Percentiles rank a stretch among this genome's conserved stretches.
phyloP scores from a whole-genome alignment of 2,329 filamentous ascomycete species.

The Gremmenia infestans region DNA sequence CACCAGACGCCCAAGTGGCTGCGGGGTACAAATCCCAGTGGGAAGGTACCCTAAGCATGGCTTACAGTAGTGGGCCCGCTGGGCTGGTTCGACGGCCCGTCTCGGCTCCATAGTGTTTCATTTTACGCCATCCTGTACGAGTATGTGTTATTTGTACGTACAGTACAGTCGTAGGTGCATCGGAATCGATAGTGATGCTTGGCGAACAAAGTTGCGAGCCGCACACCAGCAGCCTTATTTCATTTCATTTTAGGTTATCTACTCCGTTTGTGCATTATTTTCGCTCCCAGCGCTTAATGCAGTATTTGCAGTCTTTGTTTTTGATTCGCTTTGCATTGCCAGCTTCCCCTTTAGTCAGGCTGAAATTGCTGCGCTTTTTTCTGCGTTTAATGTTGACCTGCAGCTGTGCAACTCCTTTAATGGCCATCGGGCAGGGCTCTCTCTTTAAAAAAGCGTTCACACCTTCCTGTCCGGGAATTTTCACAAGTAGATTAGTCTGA shows the following conservation, averaged over 20 bases:
- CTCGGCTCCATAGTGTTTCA: neutral
- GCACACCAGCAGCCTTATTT: neutral
- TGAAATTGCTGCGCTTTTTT: neutral
- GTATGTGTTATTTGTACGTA: too few species aligned
- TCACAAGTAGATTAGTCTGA: neutral
- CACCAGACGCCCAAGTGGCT: neutral
- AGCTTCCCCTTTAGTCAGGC: neutral
- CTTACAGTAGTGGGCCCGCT: neutral
- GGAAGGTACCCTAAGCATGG: neutral
- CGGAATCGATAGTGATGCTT: neutral
- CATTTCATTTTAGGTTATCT: neutral
- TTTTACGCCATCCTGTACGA: neutral
- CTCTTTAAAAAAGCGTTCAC: too few species aligned
- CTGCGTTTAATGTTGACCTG: too few species aligned
- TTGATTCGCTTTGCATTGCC: neutral
- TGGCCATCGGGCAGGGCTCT: too few species aligned
- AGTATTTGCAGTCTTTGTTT: neutral
- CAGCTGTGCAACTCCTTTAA: too few species aligned
- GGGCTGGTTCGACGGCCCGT: neutral
- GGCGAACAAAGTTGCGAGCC: neutral
- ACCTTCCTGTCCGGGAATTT: too few species aligned
- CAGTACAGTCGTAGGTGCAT: neutral
- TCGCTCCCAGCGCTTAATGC: neutral
- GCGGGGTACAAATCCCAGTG: neutral
- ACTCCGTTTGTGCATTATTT: neutral